Evolutionary conservation across 2,329 filamentous ascomycete species (phyloP).

Genomic region (Fusarium drepaniforme): DNA sequence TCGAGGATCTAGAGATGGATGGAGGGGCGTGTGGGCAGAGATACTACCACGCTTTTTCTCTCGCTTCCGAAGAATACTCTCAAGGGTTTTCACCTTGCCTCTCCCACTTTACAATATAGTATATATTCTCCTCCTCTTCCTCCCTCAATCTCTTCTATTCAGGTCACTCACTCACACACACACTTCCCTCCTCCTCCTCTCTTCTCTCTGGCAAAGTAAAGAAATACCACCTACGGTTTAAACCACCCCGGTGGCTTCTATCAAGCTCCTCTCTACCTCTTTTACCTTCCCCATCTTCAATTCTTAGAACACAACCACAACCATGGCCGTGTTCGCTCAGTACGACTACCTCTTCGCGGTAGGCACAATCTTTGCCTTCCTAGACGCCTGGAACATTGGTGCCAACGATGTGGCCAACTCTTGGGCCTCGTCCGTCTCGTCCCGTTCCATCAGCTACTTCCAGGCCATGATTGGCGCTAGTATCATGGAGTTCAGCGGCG

Average conservation of each 20-base stretch:
- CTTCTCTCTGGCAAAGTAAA: slow-evolving; percentile 7
- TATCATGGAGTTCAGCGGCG: slow-evolving; percentile 73
- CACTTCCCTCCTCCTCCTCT: slow-evolving; percentile 3
- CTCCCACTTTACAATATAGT: not conserved
- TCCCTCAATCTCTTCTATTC: not conserved
- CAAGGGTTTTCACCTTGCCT: not conserved
- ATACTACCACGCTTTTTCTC: not conserved
- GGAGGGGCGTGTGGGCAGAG: slow-evolving; percentile 23
- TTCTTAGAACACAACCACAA: slow-evolving; percentile 4
- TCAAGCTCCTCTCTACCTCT: not conserved
- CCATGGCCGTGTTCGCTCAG: slow-evolving; percentile 54
- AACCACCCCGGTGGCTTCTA: slow-evolving; percentile 3
- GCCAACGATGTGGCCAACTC: slow-evolving; percentile 79
- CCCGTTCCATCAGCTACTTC: slow-evolving; percentile 71
- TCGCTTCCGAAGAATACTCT: not conserved
- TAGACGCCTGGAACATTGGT: slow-evolving; percentile 77
- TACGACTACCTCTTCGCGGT: slow-evolving; percentile 75
- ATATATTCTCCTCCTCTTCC: slow-evolving; percentile 18
- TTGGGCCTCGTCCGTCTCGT: slow-evolving; percentile 81
- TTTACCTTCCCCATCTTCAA: not conserved
- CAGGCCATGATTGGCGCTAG: slow-evolving; percentile 71
- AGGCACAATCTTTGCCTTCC: slow-evolving; percentile 73
- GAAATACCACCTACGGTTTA: not conserved
- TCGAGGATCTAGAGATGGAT: slow-evolving; percentile 3
- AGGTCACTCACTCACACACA: slow-evolving; percentile 12